Conservation (phyloP, 169 alveolate genomes). For the Plasmodium falciparum region DNA sequence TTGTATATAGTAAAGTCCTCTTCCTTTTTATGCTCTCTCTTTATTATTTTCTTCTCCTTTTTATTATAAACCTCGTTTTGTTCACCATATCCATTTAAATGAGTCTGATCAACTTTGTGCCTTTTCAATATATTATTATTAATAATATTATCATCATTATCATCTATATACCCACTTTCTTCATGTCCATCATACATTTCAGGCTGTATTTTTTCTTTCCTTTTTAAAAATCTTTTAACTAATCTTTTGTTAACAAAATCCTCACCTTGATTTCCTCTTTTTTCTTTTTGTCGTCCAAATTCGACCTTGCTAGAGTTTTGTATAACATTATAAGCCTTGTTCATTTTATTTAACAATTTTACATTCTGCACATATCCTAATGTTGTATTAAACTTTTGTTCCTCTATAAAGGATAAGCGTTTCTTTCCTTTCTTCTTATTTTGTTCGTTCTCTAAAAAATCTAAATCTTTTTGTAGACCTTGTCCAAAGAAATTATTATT, state of each 20-base stretch:
- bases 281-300: conserved; percentile 17
- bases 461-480: conserved; percentile 4
- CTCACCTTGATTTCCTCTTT: not conserved
- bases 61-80: too few species aligned
- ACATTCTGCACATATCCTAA: conserved; percentile 26
- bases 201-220: not conserved
- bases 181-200: not conserved
- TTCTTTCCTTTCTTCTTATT: not conserved
- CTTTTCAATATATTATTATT: not conserved
- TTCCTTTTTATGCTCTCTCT: not conserved
- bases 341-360: conserved; percentile 21
- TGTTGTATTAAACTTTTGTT: conserved; percentile 21
- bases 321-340: conserved; percentile 12
- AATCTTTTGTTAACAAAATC: conserved; percentile 31
- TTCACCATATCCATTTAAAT: too few species aligned
- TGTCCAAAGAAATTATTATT: not conserved
- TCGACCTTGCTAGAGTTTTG: conserved; percentile 22
- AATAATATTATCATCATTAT: not conserved
- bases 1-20: not conserved
- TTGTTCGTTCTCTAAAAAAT: conserved; percentile 6
- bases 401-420: conserved; percentile 44
- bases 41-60: too few species aligned
- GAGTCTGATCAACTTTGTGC: not conserved
- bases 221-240: not conserved
- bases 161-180: not conserved